Conservation (phyloP, 139 green algal species). For the Chlamydomonas schloesseri region DNA sequence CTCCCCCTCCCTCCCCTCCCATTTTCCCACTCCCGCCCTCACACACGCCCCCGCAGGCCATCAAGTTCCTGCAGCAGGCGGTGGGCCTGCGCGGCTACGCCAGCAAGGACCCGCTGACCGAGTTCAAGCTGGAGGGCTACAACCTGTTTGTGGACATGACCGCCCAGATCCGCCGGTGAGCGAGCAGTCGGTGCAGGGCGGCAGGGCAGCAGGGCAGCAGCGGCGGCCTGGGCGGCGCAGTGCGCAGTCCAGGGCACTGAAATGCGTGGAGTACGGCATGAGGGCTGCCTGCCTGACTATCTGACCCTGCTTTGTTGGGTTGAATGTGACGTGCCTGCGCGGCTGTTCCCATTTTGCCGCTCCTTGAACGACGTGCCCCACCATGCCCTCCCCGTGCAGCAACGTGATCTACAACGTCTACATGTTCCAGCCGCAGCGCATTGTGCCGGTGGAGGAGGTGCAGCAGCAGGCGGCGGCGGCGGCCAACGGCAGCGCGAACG, state of each 20-base stretch:
- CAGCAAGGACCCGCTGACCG: slow-evolving; percentile 92
- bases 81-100: slow-evolving; percentile 92
- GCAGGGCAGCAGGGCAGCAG: background rate
- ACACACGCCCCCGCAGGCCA: slow-evolving; percentile 68
- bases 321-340: too few species aligned
- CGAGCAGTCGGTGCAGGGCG: background rate
- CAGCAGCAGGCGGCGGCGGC: background rate
- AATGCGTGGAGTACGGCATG: background rate
- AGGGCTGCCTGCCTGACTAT: background rate
- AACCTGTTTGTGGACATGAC: slow-evolving; percentile 81
- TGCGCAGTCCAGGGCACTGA: too few species aligned
- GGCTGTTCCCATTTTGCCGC: too few species aligned
- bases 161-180: slow-evolving; percentile 51
- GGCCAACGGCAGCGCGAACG: background rate
- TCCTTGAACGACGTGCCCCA: too few species aligned
- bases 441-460: slow-evolving; percentile 21
- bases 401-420: slow-evolving; percentile 99
- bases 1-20: too few species aligned
- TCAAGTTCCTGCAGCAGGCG: slow-evolving; percentile 98
- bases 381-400: slow-evolving; percentile 40
- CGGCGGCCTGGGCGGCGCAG: background rate
- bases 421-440: slow-evolving; percentile 79
- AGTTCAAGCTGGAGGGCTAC: slow-evolving; percentile 99
- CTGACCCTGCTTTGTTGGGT: background rate
- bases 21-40: too few species aligned